phyloP scores from a whole-genome alignment of 306 rosid species.

The Corylus avellana region DNA sequence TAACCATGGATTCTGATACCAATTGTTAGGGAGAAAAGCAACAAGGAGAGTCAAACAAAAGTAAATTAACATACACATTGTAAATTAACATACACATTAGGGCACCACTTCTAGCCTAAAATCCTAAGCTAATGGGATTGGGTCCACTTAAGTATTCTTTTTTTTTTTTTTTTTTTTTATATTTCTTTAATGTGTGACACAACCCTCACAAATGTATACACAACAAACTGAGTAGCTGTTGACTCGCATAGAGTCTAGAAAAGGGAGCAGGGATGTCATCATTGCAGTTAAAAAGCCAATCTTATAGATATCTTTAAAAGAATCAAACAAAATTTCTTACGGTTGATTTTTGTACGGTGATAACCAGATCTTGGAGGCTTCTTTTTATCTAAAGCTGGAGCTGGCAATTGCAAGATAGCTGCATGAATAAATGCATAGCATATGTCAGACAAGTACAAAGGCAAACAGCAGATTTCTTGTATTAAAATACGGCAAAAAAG shows the following conservation, averaged over 20 bases:
- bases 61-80: no score
- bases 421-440: constrained; percentile 38
- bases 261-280: background rate
- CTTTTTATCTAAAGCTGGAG: constrained; percentile 77
- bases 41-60: no score
- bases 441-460: constrained; percentile 2
- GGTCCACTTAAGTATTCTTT: no score
- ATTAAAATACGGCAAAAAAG: constrained; percentile 5
- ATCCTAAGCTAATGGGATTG: no score
- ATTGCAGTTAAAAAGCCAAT: background rate
- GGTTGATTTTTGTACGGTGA: constrained; percentile 81
- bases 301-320: background rate
- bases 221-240: background rate
- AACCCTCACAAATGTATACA: no score
- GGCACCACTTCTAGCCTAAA: no score
- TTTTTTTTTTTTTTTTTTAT: no score
- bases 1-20: no score
- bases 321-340: constrained; percentile 54
- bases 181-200: no score
- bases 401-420: constrained; percentile 89
- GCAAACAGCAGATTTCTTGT: constrained; percentile 23
- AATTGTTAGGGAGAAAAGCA: no score
- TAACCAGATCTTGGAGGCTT: constrained; percentile 82
- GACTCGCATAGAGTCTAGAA: background rate
- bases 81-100: no score